These are phyloP conservation scores for Rhizodiscina lignyota DNA, from an alignment of 495 filamentous ascomycete species.

Conservation along the genomic window DNA sequence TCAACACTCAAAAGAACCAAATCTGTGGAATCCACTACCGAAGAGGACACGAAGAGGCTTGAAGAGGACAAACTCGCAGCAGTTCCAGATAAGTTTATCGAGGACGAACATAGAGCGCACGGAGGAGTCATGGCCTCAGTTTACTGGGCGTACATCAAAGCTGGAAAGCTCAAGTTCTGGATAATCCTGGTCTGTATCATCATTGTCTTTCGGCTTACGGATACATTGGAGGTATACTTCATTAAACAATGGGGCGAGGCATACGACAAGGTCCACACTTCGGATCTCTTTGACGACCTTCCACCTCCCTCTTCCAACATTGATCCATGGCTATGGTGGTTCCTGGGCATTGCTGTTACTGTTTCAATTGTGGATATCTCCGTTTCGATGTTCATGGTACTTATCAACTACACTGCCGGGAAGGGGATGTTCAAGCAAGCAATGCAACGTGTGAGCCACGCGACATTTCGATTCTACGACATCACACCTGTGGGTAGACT, in stretches of 20 bases:
- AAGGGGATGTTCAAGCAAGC: conserved; percentile 51
- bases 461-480: conserved; percentile 78
- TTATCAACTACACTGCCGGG: conserved; percentile 61
- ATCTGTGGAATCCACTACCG: conserved; percentile 6
- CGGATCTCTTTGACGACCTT: conserved; percentile 34
- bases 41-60: conserved; percentile 13
- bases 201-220: conserved; percentile 36
- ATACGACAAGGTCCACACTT: conserved; percentile 26
- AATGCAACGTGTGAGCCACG: conserved; percentile 51
- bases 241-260: conserved; percentile 74
- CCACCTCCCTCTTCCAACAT: conserved; percentile 52
- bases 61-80: conserved; percentile 33
- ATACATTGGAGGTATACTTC: conserved; percentile 56
- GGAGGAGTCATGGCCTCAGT: conserved; percentile 58
- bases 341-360: conserved; percentile 39
- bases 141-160: conserved; percentile 72
- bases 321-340: conserved; percentile 53
- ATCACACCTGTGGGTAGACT: conserved; percentile 67
- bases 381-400: conserved; percentile 32
- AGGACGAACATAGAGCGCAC: conserved; percentile 60
- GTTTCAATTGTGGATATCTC: conserved; percentile 50
- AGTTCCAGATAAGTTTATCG: conserved; percentile 59
- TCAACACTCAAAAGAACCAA: conserved; percentile 3
- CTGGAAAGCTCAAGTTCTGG: conserved; percentile 62
- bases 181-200: conserved; percentile 35